Evolutionary conservation across 352 stramenopile species (phyloP).

Genomic region (Phytophthora constricta): DNA sequence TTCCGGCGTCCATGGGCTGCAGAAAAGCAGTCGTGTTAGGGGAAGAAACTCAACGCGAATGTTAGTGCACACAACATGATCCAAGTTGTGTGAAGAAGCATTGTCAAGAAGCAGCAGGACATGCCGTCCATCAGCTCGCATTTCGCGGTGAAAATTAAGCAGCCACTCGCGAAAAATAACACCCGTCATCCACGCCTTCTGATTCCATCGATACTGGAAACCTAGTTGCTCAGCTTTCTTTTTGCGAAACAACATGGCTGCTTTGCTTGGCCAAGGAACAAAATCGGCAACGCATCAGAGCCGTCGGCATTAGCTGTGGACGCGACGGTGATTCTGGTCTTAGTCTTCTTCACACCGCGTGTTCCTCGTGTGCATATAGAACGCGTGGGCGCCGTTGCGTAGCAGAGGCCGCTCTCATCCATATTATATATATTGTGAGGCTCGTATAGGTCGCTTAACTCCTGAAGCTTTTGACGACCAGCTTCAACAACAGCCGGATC

Average conservation of each 20-base stretch:
- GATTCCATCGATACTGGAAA: constrained; percentile 8
- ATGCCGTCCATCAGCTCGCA: neutral
- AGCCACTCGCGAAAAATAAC: constrained; percentile 10
- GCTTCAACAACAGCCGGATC: neutral
- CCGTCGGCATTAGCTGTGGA: too few relatives aligned
- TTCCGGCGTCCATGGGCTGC: constrained; percentile 8
- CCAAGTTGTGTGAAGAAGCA: neutral
- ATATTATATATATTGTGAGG: too few relatives aligned
- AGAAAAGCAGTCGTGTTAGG: constrained; percentile 14
- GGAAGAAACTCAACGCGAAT: constrained; percentile 8
- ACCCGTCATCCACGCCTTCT: constrained; percentile 24
- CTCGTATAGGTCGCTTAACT: neutral
- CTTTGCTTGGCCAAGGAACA: too few relatives aligned
- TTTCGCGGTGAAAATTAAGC: constrained; percentile 5
- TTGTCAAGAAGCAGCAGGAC: constrained; percentile 17
- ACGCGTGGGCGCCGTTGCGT: neutral
- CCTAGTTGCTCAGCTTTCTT: constrained; percentile 1
- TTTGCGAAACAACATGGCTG: too few relatives aligned
- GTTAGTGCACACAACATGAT: constrained; percentile 6
- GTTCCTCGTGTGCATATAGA: neutral
- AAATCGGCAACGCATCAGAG: too few relatives aligned
- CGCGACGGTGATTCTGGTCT: too few relatives aligned
- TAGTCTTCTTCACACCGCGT: neutral
- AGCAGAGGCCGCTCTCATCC: neutral
- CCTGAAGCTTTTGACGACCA: neutral